Evolutionary conservation across 164 flowering plant genomes (phyloP).

Genomic region (Santalum album): DNA sequence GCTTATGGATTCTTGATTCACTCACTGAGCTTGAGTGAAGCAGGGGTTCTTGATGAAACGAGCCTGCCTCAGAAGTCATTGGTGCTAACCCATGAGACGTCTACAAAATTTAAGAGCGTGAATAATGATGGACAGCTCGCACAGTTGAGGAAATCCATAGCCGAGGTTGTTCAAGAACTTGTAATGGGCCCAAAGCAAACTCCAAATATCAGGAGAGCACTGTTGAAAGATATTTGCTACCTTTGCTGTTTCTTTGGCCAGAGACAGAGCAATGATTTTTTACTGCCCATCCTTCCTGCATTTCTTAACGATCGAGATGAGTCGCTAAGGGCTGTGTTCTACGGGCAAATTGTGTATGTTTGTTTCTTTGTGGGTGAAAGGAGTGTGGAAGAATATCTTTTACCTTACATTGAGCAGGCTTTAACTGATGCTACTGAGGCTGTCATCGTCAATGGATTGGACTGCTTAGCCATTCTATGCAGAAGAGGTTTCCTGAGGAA

Average conservation of each 20-base stretch:
- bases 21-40: conserved; percentile 67
- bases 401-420: conserved; percentile 96
- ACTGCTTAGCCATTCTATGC: conserved; percentile 80
- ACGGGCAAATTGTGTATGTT: conserved; percentile 74
- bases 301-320: conserved; percentile 95
- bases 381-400: conserved; percentile 96
- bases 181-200: conserved; percentile 99
- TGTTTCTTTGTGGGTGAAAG: conserved; percentile 95
- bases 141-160: conserved; percentile 74
- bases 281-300: conserved; percentile 92
- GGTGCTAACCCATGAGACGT: conserved; percentile 27
- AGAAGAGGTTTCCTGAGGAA: conserved; percentile 68
- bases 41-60: conserved; percentile 69
- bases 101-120: conserved; percentile 31
- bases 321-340: conserved; percentile 82
- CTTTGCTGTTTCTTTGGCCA: conserved; percentile 92
- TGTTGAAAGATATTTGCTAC: conserved; percentile 72
- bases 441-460: conserved; percentile 86
- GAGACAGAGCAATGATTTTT: conserved; percentile 86
- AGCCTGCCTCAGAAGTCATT: conserved; percentile 32
- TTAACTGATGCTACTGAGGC: conserved; percentile 77
- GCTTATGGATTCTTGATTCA: conserved; percentile 79
- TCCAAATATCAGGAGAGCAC: conserved; percentile 90
- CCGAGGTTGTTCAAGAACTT: conserved; percentile 92
- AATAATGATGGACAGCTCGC: conserved; percentile 58